Base-by-base conservation (phyloP, 352 stramenopile species). In the Salisapilia sapeloensis region DNA sequence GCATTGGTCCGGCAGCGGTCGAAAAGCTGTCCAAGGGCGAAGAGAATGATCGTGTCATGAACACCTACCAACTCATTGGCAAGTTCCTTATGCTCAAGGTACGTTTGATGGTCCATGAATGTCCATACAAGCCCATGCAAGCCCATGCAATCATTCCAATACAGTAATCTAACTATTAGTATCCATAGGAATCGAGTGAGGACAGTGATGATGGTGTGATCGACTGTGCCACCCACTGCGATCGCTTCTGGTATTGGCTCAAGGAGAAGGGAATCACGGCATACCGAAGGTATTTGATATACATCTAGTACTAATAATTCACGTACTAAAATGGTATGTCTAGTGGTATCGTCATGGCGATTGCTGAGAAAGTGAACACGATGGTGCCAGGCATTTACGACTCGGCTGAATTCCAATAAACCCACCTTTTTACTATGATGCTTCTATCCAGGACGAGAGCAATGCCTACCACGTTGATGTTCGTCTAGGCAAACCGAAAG, bases 11-110 rank as follows among this genome's bases (percentile, higher is more conserved):
- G 23, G 81, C 77, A 9, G 83, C 86, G 2, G 74, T 87, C 9
- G 59, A 70, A 21, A 94, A 92, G 46, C 64, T 98, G 13, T 57
- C 59, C 0, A 60, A 63, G 0, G 53, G 61, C 14, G 81, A 94
- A 10, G 72, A 92, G 13, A 59, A 50, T 12, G 85, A 97, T 20
- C 55, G 65, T 27, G 65, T 98, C 31, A 89, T 77, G 22, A 98
- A 97, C 71, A 97, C 92, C n/a, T 98, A 95, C 64, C 90, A 97
- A 53, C 72, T 98, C 20, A 94, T 98, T 46, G 93, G 90, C 54
- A 96, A 98, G 48, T 85, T 87, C 41, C 52, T 87, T 22, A 56
- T 85, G 60, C 64, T 90, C 23, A 87, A 87, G 63, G 66, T 83
- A 33, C 28, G 60, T 31, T 15, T n/a, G n/a, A n/a, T n/a, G n/a